phyloP scores from a whole-genome alignment of 345 rosid genomes.

The Dimocarpus longan region DNA sequence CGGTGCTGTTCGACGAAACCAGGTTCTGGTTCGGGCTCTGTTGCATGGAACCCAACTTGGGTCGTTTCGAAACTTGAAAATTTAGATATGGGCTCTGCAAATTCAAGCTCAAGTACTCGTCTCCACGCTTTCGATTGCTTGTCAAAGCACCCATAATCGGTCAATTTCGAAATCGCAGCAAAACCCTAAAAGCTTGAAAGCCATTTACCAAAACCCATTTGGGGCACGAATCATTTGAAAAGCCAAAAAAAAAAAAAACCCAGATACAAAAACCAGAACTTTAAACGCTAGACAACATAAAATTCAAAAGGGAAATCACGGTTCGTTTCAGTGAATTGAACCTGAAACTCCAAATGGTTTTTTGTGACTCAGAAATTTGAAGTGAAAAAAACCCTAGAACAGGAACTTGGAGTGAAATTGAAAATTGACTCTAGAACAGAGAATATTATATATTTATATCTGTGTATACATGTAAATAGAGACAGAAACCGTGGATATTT shows the following conservation, averaged over 20 bases:
- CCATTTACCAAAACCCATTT: slow-evolving; percentile 31
- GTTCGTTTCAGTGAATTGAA: neutral
- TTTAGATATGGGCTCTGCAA: slow-evolving; percentile 29
- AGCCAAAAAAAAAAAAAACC: neutral
- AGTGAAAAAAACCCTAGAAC: neutral
- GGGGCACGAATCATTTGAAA: neutral
- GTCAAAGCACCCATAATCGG: slow-evolving; percentile 66
- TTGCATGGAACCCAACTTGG: slow-evolving; percentile 46
- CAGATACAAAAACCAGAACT: neutral
- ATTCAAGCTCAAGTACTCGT: slow-evolving; percentile 42
- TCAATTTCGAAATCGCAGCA: slow-evolving; percentile 14
- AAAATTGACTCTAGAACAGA: neutral
- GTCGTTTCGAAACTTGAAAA: slow-evolving; percentile 57
- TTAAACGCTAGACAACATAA: neutral
- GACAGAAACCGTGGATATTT: neutral
- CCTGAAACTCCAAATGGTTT: neutral
- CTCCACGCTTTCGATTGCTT: slow-evolving; percentile 63
- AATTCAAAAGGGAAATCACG: neutral
- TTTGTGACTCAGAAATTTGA: neutral
- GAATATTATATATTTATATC: neutral
- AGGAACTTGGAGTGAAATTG: neutral
- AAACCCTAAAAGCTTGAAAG: slow-evolving; percentile 36
- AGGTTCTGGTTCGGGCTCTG: slow-evolving; percentile 30
- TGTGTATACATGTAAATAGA: neutral
- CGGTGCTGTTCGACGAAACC: slow-evolving; percentile 43